phyloP scores from a whole-genome alignment of 2,329 filamentous ascomycete genomes.

The Arthroderma sp. region DNA sequence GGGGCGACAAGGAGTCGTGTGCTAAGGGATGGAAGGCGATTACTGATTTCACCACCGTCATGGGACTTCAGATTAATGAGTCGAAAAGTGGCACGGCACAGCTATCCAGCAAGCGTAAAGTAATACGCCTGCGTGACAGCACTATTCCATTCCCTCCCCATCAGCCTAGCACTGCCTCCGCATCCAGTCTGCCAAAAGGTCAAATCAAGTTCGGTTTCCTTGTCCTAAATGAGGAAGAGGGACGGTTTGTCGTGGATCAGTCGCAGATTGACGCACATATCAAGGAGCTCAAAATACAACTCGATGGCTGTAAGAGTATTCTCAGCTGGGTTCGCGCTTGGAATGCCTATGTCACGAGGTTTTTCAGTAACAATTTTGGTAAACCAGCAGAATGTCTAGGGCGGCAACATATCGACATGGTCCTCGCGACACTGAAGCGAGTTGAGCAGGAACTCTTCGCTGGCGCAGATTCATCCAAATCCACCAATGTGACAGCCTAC shows the following conservation, averaged over 20 bases:
- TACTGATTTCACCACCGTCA: slow-evolving; percentile 39
- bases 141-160: not conserved
- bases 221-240: slow-evolving; percentile 38
- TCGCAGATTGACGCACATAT: slow-evolving; percentile 46
- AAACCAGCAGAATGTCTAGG: slow-evolving; percentile 43
- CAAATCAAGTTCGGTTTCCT: slow-evolving; percentile 49
- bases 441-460: slow-evolving; percentile 42
- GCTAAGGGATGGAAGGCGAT: slow-evolving; percentile 48
- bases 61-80: slow-evolving; percentile 46
- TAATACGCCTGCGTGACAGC: too few relatives aligned
- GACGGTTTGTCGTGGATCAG: slow-evolving; percentile 48
- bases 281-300: slow-evolving; percentile 44
- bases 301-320: slow-evolving; percentile 41
- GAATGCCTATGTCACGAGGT: slow-evolving; percentile 45
- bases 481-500: slow-evolving; percentile 40
- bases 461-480: slow-evolving; percentile 12
- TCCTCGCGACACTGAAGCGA: slow-evolving; percentile 38
- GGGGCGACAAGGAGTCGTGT: slow-evolving; percentile 43
- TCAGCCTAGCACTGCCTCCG: not conserved
- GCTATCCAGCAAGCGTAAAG: slow-evolving; percentile 18
- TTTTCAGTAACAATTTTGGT: slow-evolving; percentile 47
- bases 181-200: slow-evolving; percentile 34
- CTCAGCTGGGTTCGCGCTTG: slow-evolving; percentile 48
- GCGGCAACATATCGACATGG: slow-evolving; percentile 42
- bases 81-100: slow-evolving; percentile 44